These are phyloP conservation scores for Nemania serpens DNA, from an alignment of 2,329 filamentous ascomycete genomes.

Conservation along the genomic window DNA sequence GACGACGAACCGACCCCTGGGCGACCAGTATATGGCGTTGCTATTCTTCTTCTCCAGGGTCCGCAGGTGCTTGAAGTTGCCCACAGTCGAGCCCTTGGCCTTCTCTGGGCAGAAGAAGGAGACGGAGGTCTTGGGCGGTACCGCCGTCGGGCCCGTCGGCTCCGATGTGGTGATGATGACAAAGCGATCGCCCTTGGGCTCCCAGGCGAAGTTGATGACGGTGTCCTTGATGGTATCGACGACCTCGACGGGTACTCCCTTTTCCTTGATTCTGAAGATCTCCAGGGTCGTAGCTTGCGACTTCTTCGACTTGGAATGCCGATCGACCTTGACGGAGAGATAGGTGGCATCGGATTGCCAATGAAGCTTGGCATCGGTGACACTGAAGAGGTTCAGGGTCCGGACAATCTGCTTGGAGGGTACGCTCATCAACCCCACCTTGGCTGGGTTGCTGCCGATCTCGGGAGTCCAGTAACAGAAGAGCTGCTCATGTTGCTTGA, in stretches of 20 bases:
- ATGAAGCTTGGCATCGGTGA: constrained; percentile 95
- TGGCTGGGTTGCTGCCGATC: constrained; percentile 95
- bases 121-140: constrained; percentile 91
- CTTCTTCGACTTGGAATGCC: constrained; percentile 99
- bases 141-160: constrained; percentile 74
- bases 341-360: constrained; percentile 97
- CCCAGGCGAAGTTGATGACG: constrained; percentile 99
- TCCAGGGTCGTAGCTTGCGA: constrained; percentile 95
- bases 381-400: constrained; percentile 96
- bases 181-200: constrained; percentile 96
- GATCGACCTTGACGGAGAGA: constrained; percentile 97
- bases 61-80: constrained; percentile 95
- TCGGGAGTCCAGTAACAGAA: constrained; percentile 99
- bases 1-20: constrained; percentile 91
- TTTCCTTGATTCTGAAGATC: constrained; percentile 96
- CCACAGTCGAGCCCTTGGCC: constrained; percentile 76
- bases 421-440: constrained; percentile 94
- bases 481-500: constrained; percentile 93
- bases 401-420: constrained; percentile 93
- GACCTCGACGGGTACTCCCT: constrained; percentile 97
- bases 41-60: constrained; percentile 99
- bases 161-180: constrained; percentile 96
- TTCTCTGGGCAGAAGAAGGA: constrained; percentile 98
- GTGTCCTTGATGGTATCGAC: constrained; percentile 98
- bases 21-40: constrained; percentile 99